Percentiles rank a stretch among this genome's conserved stretches.
Conservation (phyloP, 371 early-diverging fungal genomes). For the Syncephalastrum contaminatum region DNA sequence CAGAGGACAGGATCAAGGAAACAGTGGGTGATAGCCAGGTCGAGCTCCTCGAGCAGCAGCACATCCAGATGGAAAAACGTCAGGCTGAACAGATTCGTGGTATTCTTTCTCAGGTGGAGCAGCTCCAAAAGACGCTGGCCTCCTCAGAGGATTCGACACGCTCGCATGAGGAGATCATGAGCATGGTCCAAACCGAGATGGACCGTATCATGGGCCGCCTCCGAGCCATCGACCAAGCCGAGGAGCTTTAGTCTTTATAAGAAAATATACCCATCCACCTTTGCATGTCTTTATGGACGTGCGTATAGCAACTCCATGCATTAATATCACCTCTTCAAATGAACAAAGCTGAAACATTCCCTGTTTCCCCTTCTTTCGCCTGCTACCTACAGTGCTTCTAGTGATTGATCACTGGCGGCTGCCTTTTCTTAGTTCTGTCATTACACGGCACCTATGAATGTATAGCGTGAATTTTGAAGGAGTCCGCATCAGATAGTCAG, state of each 20-base stretch:
- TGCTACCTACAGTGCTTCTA: too few species aligned
- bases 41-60: slow-evolving; percentile 33
- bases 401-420: too few species aligned
- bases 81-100: slow-evolving; percentile 24
- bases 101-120: slow-evolving; percentile 32
- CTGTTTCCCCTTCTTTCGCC: too few species aligned
- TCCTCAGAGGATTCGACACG: slow-evolving; percentile 29
- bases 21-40: slow-evolving; percentile 25
- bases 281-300: not conserved
- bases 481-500: too few species aligned
- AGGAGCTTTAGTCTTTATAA: slow-evolving; percentile 3
- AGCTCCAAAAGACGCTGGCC: slow-evolving; percentile 25
- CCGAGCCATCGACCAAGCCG: slow-evolving; percentile 37
- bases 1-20: slow-evolving; percentile 33
- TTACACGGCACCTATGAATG: too few species aligned
- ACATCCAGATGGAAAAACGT: slow-evolving; percentile 22
- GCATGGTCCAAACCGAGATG: slow-evolving; percentile 41
- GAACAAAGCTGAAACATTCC: too few species aligned
- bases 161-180: slow-evolving; percentile 42
- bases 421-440: too few species aligned
- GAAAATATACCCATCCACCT: not conserved
- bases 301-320: too few species aligned
- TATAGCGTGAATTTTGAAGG: too few species aligned
- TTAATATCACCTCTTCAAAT: too few species aligned
- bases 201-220: slow-evolving; percentile 45